Conservation (phyloP, 108 stramenopile species). For the Nitzschia sp. region DNA sequence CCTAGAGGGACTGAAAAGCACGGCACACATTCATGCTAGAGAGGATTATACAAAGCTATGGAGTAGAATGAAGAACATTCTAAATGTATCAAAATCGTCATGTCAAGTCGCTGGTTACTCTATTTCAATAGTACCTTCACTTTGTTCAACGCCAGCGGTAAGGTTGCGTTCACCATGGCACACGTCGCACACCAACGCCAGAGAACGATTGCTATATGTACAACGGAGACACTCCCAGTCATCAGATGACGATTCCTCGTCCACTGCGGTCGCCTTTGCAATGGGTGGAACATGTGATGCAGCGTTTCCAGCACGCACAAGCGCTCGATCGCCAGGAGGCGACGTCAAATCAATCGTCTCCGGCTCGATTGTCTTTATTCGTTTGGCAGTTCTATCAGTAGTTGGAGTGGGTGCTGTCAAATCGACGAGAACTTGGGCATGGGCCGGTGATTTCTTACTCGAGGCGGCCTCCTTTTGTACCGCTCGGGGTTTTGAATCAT, state of each 20-base stretch:
- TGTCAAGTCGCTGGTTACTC: too few species aligned
- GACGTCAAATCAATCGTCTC: constrained; percentile 16
- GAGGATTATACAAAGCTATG: not conserved
- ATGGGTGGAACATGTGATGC: not conserved
- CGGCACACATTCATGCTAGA: too few species aligned
- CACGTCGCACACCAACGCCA: constrained; percentile 17
- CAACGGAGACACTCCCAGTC: constrained; percentile 25
- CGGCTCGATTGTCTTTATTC: not conserved
- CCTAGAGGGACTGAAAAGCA: too few species aligned
- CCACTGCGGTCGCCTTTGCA: not conserved
- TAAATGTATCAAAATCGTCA: too few species aligned
- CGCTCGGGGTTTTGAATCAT: not conserved
- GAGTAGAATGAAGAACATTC: too few species aligned
- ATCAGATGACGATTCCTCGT: not conserved
- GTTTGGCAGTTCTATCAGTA: not conserved
- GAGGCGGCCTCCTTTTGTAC: not conserved
- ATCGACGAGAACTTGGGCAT: not conserved
- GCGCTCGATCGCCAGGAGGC: not conserved
- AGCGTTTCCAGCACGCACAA: not conserved
- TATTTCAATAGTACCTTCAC: not conserved
- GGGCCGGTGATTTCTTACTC: not conserved
- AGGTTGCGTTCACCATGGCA: not conserved
- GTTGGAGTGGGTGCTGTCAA: not conserved
- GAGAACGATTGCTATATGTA: constrained; percentile 17
- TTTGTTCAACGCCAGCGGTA: not conserved